Evolutionary conservation across 1,284 basidiomycete genomes (phyloP), one percentile per base, ranked within the genome.

Genomic region (Marasmius fiardii): DNA sequence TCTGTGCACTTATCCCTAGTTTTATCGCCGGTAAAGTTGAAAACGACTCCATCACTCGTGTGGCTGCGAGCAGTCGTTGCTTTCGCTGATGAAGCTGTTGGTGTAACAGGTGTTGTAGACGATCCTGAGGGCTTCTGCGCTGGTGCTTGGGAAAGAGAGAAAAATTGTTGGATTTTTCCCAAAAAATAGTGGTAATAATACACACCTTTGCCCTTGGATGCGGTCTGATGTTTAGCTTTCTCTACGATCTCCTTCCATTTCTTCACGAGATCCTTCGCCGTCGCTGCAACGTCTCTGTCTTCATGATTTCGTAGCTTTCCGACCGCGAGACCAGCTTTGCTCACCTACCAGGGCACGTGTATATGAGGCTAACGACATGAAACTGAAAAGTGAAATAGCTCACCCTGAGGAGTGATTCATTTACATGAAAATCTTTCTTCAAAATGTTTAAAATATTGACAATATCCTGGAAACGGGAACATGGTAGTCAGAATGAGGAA

Each of bases 221-320:
- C 65, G 45, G 58, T 65, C 31, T 64, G 65, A 44, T 73, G 70
- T 68, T 92, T 93, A 54, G 90, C 88, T 64, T 83, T 84, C 63
- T 93, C 92, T 28, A 95, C 92, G 54, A 85, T 87, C 45, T 78
- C 82, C 73, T 95, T 94, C 93, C 93, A 95, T 68, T 89, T 88
- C 72, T 88, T 92, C 47, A 98, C 95, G 34, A 98, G 80, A 63
- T 95, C 93, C 70, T 98, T 98, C 12, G 96, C 93, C 3, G 93
- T 75, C 56, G 92, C 87, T 2, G 92, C 71, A 2, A 98, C 84
- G 20, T 83, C 80, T 64, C 90, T 88, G 18, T 85, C 78, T 0
- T 82, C 71, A 68, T 94, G 85, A 28, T 81, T 80, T 45, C 95
- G 84, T 24, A 98, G 78, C 74, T 97, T 98, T 51, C 94, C 95